Percentiles rank a stretch among this genome's conserved stretches.
phyloP scores from a whole-genome alignment of 2,329 filamentous ascomycete genomes.

The Aureobasidium melanogenum region DNA sequence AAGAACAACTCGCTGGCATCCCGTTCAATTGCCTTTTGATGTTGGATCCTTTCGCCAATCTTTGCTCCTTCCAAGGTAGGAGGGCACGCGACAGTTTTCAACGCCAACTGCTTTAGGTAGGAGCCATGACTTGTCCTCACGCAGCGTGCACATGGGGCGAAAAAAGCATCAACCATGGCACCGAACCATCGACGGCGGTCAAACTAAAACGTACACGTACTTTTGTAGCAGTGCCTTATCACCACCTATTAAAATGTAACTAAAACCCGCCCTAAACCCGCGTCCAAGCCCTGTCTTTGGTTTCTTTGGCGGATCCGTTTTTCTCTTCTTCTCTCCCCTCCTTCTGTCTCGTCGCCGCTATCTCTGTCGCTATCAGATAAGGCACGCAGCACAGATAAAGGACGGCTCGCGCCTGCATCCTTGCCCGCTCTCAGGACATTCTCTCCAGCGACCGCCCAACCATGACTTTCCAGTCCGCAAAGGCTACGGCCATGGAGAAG shows the following conservation, averaged over 20 bases:
- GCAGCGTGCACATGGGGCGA: neutral
- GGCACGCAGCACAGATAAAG: constrained; percentile 4
- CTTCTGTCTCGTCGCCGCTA: neutral
- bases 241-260: neutral
- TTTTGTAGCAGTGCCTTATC: neutral
- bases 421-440: neutral
- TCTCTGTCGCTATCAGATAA: constrained; percentile 10
- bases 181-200: neutral
- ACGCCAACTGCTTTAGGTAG: constrained; percentile 7
- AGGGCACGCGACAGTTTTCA: constrained; percentile 1
- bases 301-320: neutral
- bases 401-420: neutral
- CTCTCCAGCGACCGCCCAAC: neutral
- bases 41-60: neutral
- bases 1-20: neutral
- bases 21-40: neutral
- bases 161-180: constrained; percentile 4
- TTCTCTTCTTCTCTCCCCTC: neutral
- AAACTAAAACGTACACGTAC: constrained; percentile 7
- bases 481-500: constrained; percentile 13
- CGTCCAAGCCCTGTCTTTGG: neutral
- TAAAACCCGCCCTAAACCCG: constrained; percentile 2
- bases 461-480: constrained; percentile 5
- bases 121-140: neutral
- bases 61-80: neutral